Base-by-base conservation (phyloP, 495 filamentous ascomycete genomes). In the Margaritispora aquatica region DNA sequence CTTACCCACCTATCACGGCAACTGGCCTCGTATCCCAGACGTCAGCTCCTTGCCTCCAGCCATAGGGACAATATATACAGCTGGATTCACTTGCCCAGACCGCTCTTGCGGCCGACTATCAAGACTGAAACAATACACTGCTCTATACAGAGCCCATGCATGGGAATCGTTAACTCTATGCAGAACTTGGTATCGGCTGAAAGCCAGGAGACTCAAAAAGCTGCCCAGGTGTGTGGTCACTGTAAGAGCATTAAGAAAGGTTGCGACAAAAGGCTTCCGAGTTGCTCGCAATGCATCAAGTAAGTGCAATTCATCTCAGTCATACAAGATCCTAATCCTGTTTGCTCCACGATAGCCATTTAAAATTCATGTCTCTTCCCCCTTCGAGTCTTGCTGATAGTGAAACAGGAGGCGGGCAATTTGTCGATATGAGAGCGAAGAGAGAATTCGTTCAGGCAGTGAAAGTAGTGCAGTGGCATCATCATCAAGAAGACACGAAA, bases 211-310 rank as follows among this genome's bases (percentile, higher is more conserved):
- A 44, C n/a, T 10, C 47, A 50, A 26, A 41, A 51, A 54, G 62
- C 54, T 5, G 67, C 68, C 9, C 62, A 65, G 29, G 63, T 62
- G 5, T 63, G 58, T 41, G 55, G 46, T 13, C 54, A 61, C 47
- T 65, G 63, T 29, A 65, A 65, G 38, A 65, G 51, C 36, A 58
- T 58, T 31, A 65, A 65, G 55, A 65, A 65, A 44, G 59, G 59
- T 10, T 65, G 63, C 44, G 63, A 65, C 56, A 65, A 65, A 24
- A 59, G 38, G 47, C 38, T 65, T 1, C 63, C 63, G 20, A 61
- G 59, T 21, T 65, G 63, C 36, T 54, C 52, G 20, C 56, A 65
- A 46, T 65, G 63, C 36, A 59, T 59, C 55, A 58, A 62, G 63
- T 65, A 51, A 55, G 63, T 62, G 8, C 21, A 44, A 3, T 10